A percentile compares a stretch with the other conserved stretches of the same genome.
These are phyloP conservation scores for Dendrocalamus sinicus DNA, from an alignment of 176 grass and related monocot species.

Conservation along the genomic window DNA sequence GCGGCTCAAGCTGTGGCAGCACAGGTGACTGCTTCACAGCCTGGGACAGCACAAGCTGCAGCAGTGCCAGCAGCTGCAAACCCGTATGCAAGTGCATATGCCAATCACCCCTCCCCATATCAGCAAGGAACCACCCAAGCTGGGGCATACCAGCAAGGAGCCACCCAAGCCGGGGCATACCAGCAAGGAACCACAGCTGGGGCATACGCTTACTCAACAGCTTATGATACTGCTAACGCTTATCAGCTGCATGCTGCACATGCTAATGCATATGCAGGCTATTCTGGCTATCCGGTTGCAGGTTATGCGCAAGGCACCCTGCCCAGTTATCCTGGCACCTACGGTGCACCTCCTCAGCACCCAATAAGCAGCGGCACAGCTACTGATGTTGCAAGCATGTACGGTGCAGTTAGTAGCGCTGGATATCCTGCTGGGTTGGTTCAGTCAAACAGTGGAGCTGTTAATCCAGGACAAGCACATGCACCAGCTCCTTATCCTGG, in stretches of 20 bases:
- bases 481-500: conserved; percentile 25
- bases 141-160: conserved; percentile 34
- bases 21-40: conserved; percentile 45
- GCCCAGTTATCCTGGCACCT: conserved; percentile 47
- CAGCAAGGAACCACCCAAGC: conserved; percentile 43
- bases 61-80: conserved; percentile 45
- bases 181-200: conserved; percentile 39
- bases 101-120: conserved; percentile 46
- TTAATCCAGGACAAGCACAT: conserved; percentile 33
- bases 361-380: conserved; percentile 20
- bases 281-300: conserved; percentile 59
- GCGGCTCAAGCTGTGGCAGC: neutral
- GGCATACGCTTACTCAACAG: conserved; percentile 33
- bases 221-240: conserved; percentile 42
- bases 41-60: conserved; percentile 48
- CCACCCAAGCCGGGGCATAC: conserved; percentile 15
- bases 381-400: conserved; percentile 34
- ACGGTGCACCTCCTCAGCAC: conserved; percentile 47
- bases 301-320: conserved; percentile 46
- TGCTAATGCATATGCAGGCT: conserved; percentile 40
- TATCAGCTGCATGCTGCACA: conserved; percentile 47
- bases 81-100: conserved; percentile 57
- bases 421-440: conserved; percentile 51
- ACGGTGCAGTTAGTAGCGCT: conserved; percentile 7
- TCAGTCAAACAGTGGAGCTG: conserved; percentile 34